phyloP scores from a whole-genome alignment of 2,329 filamentous ascomycete genomes.

The Aspergillus terreus region DNA sequence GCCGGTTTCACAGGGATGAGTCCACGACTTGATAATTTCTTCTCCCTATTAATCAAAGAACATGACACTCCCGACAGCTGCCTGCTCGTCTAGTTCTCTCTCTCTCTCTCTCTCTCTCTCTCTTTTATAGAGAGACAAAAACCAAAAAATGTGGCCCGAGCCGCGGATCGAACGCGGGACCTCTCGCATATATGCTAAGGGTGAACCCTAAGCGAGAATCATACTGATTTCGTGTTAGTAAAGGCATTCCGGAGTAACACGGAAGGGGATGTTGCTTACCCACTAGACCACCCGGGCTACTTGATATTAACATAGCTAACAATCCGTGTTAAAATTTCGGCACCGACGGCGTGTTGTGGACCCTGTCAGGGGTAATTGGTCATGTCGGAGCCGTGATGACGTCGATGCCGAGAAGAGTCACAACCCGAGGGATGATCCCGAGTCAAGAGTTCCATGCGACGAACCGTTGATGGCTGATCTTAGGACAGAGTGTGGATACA shows the following conservation, averaged over 20 bases:
- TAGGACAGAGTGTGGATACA: background rate
- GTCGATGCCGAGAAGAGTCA: slow-evolving; percentile 20
- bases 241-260: background rate
- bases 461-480: background rate
- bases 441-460: background rate
- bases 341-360: background rate
- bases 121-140: background rate
- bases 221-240: slow-evolving; percentile 42
- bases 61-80: too few relatives aligned
- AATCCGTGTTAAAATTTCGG: too few relatives aligned
- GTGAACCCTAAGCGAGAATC: slow-evolving; percentile 64
- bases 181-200: slow-evolving; percentile 23
- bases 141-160: slow-evolving; percentile 12
- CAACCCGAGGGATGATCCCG: slow-evolving; percentile 1
- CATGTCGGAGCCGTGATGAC: slow-evolving; percentile 17
- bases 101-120: too few relatives aligned
- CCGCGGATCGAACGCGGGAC: slow-evolving; percentile 23
- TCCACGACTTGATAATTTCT: too few relatives aligned
- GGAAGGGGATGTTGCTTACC: background rate
- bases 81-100: background rate
- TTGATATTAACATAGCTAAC: too few relatives aligned
- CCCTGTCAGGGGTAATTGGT: background rate
- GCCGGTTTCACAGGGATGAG: too few relatives aligned
- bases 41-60: too few relatives aligned
- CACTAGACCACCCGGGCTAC: slow-evolving; percentile 55